Conservation (phyloP, 148 eudicot genomes). For the Rhododendron williamsianum region DNA sequence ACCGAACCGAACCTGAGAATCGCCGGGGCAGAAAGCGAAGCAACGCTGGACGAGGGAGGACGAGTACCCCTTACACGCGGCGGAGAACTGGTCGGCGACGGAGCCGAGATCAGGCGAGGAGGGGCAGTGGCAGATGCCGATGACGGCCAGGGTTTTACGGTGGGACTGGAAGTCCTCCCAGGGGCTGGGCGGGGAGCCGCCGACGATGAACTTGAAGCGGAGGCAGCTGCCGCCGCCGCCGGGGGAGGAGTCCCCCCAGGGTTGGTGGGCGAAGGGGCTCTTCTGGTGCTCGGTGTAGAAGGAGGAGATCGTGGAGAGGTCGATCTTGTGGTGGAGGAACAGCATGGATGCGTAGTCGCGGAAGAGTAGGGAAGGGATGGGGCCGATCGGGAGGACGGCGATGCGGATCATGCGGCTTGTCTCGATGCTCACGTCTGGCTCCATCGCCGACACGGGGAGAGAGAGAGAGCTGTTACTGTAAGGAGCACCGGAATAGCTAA, state of each 20-base stretch:
- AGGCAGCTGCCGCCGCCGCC: conserved; percentile 32
- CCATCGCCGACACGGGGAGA: conserved; percentile 34
- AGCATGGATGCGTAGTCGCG: conserved; percentile 74
- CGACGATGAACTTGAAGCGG: conserved; percentile 69
- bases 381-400: conserved; percentile 74
- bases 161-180: conserved; percentile 97
- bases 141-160: conserved; percentile 66
- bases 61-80: conserved; percentile 49
- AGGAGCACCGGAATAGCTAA: not conserved
- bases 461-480: not conserved
- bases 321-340: conserved; percentile 53
- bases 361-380: conserved; percentile 47
- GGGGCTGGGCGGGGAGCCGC: conserved; percentile 80
- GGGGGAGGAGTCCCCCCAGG: conserved; percentile 74
- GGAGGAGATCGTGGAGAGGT: conserved; percentile 66
- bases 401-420: conserved; percentile 74
- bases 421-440: conserved; percentile 94
- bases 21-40: conserved; percentile 83
- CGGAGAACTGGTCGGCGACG: conserved; percentile 44
- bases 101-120: conserved; percentile 58
- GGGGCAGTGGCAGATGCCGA: conserved; percentile 92
- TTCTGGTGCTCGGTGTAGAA: conserved; percentile 97
- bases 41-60: conserved; percentile 70
- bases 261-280: conserved; percentile 75
- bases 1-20: conserved; percentile 53